Evolutionary conservation across 148 eudicot species (phyloP).

Genomic region (Pouteria glomerata): DNA sequence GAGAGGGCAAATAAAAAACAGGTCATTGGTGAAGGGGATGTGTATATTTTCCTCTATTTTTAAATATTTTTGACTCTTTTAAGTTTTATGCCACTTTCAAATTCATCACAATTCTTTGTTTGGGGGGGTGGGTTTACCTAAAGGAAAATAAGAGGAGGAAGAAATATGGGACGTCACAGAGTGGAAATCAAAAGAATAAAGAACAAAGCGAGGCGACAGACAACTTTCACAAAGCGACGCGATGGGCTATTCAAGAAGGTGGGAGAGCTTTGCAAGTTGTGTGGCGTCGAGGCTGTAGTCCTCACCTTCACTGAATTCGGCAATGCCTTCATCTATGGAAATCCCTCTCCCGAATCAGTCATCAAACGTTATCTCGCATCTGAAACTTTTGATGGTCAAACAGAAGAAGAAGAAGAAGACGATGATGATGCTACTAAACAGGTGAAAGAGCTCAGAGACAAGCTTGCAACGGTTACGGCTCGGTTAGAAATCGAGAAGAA

Average conservation of each 20-base stretch:
- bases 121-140: too few species aligned
- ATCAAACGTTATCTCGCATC: slow-evolving; percentile 9
- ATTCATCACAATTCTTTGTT: too few species aligned
- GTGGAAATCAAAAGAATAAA: slow-evolving; percentile 20
- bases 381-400: neutral
- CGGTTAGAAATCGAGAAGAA: neutral
- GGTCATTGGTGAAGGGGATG: too few species aligned
- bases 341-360: slow-evolving; percentile 10
- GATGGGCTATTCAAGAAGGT: slow-evolving; percentile 25
- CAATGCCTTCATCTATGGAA: slow-evolving; percentile 17
- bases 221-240: slow-evolving; percentile 27
- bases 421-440: neutral
- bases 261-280: slow-evolving; percentile 7
- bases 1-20: too few species aligned
- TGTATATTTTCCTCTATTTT: too few species aligned
- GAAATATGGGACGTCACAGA: slow-evolving; percentile 2
- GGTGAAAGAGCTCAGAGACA: neutral
- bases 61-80: too few species aligned
- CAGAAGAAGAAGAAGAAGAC: neutral
- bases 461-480: neutral
- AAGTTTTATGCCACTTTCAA: too few species aligned
- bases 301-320: slow-evolving; percentile 20
- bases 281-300: slow-evolving; percentile 11
- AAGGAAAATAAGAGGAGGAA: too few species aligned
- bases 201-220: slow-evolving; percentile 17